phyloP scores from a whole-genome alignment of 176 grass and related monocot species.

The Carex cristatella region DNA sequence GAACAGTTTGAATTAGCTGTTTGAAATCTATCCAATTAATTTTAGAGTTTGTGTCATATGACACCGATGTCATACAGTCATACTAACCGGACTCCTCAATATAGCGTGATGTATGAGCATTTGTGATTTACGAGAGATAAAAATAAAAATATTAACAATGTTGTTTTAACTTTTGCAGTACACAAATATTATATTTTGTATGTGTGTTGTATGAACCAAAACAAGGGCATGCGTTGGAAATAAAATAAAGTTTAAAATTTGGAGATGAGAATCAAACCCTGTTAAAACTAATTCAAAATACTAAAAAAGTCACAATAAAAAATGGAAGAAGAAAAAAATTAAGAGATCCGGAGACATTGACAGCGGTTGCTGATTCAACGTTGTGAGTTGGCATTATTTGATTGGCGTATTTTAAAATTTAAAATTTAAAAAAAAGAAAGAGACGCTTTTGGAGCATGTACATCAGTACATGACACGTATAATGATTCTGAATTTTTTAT shows the following conservation, averaged over 20 bases:
- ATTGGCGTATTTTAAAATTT: background rate
- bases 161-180: too few species aligned
- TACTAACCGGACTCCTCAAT: too few species aligned
- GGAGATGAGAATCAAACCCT: background rate
- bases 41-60: too few species aligned
- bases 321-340: background rate
- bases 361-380: background rate
- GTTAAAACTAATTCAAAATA: background rate
- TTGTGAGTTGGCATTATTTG: slow-evolving; percentile 1
- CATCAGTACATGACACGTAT: background rate
- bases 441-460: background rate
- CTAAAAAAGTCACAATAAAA: background rate
- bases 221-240: background rate
- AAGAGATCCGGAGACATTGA: background rate
- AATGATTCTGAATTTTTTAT: too few species aligned
- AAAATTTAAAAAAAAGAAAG: background rate
- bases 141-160: too few species aligned
- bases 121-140: background rate
- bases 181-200: too few species aligned
- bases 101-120: background rate
- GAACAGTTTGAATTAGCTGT: too few species aligned
- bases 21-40: too few species aligned
- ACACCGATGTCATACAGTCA: too few species aligned
- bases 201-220: too few species aligned
- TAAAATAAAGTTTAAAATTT: background rate